A percentile compares a stretch with the other conserved stretches of the same genome.
Evolutionary conservation across 495 filamentous ascomycete species (phyloP).

Genomic region (Tirmania nivea): DNA sequence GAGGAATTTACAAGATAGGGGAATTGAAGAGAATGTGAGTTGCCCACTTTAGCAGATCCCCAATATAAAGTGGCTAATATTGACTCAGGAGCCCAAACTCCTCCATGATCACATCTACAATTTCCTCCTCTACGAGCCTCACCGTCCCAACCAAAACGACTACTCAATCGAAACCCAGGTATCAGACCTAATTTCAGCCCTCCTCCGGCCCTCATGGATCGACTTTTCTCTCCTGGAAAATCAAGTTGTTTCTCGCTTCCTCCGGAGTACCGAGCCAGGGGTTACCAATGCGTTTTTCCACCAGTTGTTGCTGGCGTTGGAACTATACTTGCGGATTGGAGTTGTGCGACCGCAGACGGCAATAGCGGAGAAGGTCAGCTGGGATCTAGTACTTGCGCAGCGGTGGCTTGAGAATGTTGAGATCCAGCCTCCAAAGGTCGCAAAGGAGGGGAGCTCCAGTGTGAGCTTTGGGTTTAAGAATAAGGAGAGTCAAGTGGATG

Average conservation of each 20-base stretch:
- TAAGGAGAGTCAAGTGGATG: constrained; percentile 41
- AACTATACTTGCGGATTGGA: constrained; percentile 36
- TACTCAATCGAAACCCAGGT: constrained; percentile 43
- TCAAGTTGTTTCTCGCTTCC: constrained; percentile 43
- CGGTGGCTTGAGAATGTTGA: constrained; percentile 46
- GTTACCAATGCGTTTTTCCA: constrained; percentile 41
- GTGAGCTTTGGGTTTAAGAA: constrained; percentile 32
- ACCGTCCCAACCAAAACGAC: constrained; percentile 18
- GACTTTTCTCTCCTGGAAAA: constrained; percentile 42
- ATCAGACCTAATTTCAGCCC: constrained; percentile 39
- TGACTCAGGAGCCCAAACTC: constrained; percentile 3
- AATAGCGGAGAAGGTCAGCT: constrained; percentile 43
- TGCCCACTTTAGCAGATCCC: too few species aligned
- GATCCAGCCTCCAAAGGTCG: constrained; percentile 29
- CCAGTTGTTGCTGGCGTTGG: constrained; percentile 45
- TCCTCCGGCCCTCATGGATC: constrained; percentile 41
- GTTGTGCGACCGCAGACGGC: constrained; percentile 25
- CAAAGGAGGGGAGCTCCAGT: constrained; percentile 13
- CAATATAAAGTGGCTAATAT: too few species aligned
- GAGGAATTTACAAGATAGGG: constrained; percentile 13
- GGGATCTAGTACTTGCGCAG: constrained; percentile 44
- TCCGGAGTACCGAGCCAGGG: constrained; percentile 26
- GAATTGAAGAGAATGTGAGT: constrained; percentile 11
- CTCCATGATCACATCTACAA: constrained; percentile 21
- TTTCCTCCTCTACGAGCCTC: constrained; percentile 25